Conservation (phyloP, 345 rosid species). For the Leavenworthia alabamica region DNA sequence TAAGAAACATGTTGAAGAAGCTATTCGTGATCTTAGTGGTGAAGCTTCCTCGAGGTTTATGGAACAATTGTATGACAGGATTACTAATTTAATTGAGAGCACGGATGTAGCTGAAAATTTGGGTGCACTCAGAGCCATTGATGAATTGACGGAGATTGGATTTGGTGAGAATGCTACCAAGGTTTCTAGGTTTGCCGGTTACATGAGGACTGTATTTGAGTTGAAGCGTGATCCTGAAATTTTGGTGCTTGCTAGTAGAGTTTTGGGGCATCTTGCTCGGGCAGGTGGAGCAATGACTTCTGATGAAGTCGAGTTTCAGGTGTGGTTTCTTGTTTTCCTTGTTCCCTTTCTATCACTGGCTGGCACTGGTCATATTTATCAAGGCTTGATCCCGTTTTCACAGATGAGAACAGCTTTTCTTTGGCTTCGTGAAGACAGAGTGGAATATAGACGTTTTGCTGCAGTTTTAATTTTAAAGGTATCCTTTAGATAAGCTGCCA, state of each 20-base stretch:
- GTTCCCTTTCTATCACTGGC: background rate
- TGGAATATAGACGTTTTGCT: conserved; percentile 83
- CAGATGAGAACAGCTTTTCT: conserved; percentile 83
- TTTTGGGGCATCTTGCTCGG: conserved; percentile 95
- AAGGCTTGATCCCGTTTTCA: conserved; percentile 11
- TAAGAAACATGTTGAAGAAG: conserved; percentile 80
- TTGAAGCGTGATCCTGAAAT: conserved; percentile 78
- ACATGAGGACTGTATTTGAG: conserved; percentile 71
- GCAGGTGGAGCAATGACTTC: conserved; percentile 99
- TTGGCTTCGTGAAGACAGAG: conserved; percentile 87
- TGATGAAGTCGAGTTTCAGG: conserved; percentile 97
- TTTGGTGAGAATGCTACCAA: conserved; percentile 96
- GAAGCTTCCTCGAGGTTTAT: conserved; percentile 84
- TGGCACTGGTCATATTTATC: background rate
- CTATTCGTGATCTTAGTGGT: conserved; percentile 76
- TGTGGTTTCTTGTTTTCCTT: conserved; percentile 21
- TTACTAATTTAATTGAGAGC: conserved; percentile 62
- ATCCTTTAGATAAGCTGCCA: conserved; percentile 12
- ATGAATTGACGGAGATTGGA: conserved; percentile 83
- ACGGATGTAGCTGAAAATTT: conserved; percentile 74
- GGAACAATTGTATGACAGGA: conserved; percentile 80
- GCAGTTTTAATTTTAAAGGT: conserved; percentile 93
- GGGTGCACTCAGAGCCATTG: conserved; percentile 89
- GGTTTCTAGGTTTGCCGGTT: conserved; percentile 76
- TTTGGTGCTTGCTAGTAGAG: conserved; percentile 84